Evolutionary conservation across 805 yeast genomes (phyloP), one percentile per base, ranked within the genome.

Genomic region (Barnettozyma siamensis): DNA sequence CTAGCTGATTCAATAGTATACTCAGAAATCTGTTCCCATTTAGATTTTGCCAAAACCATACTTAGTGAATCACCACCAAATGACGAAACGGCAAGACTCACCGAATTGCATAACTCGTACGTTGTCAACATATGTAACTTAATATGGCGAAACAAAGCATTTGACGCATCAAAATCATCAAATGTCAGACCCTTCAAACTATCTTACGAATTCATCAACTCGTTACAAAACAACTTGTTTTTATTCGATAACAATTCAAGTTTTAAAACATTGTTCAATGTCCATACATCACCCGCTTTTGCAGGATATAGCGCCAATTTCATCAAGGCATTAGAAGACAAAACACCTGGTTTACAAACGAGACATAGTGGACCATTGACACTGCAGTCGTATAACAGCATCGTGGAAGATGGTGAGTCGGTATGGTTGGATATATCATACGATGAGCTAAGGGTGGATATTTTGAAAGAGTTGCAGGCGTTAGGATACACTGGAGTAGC

Each of bases 101-200:
- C 55, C 5, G 47, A 49, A 9, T 37, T 71, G 5, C 76, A 72
- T 36, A 76, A 76, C 42, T 59, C 76, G 0, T 73, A 69, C 43
- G 70, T 78, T 9, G 70, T 75, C 68, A 84, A 79, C 50, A 52
- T 72, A 7, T 66, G 80, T 45, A 78, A 79, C 43, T 60, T 72
- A 12, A 36, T 73, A 0, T 79, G 84, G 84, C 58, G 82, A 44
- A 74, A 76, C 46, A 67, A 64, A 49, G 74, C 78, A 1, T 70
- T 76, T 46, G 65, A 65, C 20, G 53, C 54, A n/a, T 44, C 53
- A 2, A 55, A 53, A 58, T 66, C 50, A 10, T 15, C 24, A 13
- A 46, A 51, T 2, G 49, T 46, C 54, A 41, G 54, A 66, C 28
- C 53, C 41, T n/a, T 71, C 54, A 49, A 55, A 58, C 16, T 54